Base-by-base conservation (phyloP, 148 eudicot species). In the Suaeda aralocaspica region DNA sequence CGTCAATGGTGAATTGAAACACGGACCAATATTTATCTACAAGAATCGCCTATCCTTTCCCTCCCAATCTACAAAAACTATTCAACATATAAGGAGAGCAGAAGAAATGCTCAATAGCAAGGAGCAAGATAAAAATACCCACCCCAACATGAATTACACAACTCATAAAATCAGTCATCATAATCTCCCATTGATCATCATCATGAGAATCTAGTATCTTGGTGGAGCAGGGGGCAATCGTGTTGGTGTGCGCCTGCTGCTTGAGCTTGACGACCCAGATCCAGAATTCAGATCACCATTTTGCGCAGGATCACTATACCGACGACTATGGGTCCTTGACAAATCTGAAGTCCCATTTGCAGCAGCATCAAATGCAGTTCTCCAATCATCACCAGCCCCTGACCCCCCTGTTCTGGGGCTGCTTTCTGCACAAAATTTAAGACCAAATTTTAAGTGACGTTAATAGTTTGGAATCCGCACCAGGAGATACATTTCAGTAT, bases 141-240 rank as follows among this genome's bases (percentile, higher is more conserved):
- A 79, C 64, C 77, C 82, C 71, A 34, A 59, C 81, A 81, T 82
- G 81, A 79, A 84, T 39, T 84, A 79, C 78, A 77, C 64, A 77
- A 78, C 82, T 77, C 66, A 52, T 64, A 31, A 72, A 72, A 60
- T 55, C 49, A 30, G 24, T 67, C 73, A 34, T 62, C 73, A 61
- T 42, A 42, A 67, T 41, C 67, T 65, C 59, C 46, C 46, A 45
- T 53, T 53, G 55, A 53, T 66, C 62, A 63, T 67, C 64, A 15
- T 72, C 44, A 36, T 44, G 56, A 8, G 82, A 72, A 68, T 78
- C 84, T 87, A 93, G 85, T 84, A 90, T 69, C 86, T 93, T 10
- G 97, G 98, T 53, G 98, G 98, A 18, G 91, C 97, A 21, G 98
- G 98, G 22, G 98, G 89, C 84, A 94, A 66, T 53, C 98, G 86